These are phyloP conservation scores for Pyrenophora tritici-repentis DNA, from an alignment of 2,329 filamentous ascomycete genomes.

Conservation along the genomic window DNA sequence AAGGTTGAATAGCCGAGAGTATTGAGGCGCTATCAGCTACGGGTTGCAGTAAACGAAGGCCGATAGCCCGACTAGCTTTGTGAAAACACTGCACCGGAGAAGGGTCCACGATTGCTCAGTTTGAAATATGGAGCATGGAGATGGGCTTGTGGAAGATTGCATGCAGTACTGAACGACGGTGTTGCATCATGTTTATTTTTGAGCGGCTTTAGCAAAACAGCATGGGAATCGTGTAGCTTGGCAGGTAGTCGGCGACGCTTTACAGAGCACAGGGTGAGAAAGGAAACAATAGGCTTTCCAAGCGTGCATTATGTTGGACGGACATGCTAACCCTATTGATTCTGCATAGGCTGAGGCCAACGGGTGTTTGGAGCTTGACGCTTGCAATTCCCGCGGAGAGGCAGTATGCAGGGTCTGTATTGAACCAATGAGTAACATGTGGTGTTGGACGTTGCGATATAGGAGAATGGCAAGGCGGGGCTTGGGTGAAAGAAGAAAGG, in stretches of 20 bases:
- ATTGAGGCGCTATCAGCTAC: neutral
- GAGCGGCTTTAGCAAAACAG: neutral
- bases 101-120: neutral
- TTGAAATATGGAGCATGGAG: neutral
- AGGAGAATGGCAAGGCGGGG: neutral
- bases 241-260: too few relatives aligned
- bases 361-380: conserved; percentile 2
- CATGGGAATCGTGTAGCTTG: neutral
- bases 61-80: neutral
- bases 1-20: neutral
- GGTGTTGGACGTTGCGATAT: too few relatives aligned
- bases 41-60: too few relatives aligned
- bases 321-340: too few relatives aligned
- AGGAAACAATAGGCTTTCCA: too few relatives aligned
- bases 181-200: neutral
- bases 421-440: neutral
- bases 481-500: conserved; percentile 4
- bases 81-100: conserved; percentile 1
- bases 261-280: too few relatives aligned
- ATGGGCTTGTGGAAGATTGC: too few relatives aligned
- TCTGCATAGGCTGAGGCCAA: neutral
- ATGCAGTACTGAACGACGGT: neutral
- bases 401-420: conserved; percentile 8
- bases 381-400: neutral
- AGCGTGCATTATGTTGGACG: too few relatives aligned